phyloP scores from a whole-genome alignment of 768 basidiomycete genomes.

The Hypholoma fasciculare region DNA sequence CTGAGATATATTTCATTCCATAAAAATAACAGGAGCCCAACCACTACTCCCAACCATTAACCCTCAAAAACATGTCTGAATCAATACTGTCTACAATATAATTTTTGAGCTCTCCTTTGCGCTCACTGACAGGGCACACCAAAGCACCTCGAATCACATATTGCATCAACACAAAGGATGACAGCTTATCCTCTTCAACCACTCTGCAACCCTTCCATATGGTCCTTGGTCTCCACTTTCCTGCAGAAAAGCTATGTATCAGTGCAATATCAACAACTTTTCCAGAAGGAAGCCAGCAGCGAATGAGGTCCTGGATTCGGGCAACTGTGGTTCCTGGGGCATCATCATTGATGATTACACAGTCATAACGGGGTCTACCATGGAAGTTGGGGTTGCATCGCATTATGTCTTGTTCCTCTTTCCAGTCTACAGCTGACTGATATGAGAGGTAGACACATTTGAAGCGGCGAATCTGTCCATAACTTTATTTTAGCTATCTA shows the following conservation, averaged over 20 bases:
- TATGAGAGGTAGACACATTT: slow-evolving; percentile 23
- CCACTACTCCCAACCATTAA: no score
- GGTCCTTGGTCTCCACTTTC: slow-evolving; percentile 17
- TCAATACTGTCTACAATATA: background rate
- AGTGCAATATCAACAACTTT: slow-evolving; percentile 19
- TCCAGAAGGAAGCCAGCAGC: slow-evolving; percentile 18
- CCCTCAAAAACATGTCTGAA: background rate
- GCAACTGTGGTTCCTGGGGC: slow-evolving; percentile 13
- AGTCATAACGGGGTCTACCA: slow-evolving; percentile 15
- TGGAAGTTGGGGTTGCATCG: slow-evolving; percentile 27
- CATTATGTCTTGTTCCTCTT: slow-evolving; percentile 21
- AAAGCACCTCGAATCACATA: slow-evolving; percentile 18
- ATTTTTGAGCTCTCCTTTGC: background rate
- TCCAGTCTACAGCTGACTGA: slow-evolving; percentile 26
- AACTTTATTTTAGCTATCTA: background rate
- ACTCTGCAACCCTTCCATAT: slow-evolving; percentile 18
- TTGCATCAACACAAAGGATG: slow-evolving; percentile 17
- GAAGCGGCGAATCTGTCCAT: slow-evolving; percentile 16
- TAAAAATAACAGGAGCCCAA: no score
- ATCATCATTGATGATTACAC: slow-evolving; percentile 18
- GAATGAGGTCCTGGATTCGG: slow-evolving; percentile 13
- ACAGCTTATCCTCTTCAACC: slow-evolving; percentile 10
- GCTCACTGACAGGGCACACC: slow-evolving; percentile 9
- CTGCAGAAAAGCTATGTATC: slow-evolving; percentile 9
- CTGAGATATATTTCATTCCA: no score